Percentiles rank a stretch among this genome's conserved stretches.
phyloP scores from a whole-genome alignment of 306 rosid genomes.

The Ammopiptanthus mongolicus region DNA sequence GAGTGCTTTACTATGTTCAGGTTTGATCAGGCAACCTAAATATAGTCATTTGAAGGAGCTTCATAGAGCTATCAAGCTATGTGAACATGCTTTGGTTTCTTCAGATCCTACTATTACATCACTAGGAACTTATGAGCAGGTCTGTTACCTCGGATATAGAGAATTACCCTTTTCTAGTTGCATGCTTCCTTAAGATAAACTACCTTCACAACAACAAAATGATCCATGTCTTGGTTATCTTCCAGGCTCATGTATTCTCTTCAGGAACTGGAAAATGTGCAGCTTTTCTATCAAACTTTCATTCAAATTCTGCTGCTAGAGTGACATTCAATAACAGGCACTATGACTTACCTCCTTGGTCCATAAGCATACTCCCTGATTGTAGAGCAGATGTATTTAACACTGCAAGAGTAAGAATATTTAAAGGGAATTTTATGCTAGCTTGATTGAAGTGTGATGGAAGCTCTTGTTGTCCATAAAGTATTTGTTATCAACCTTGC shows the following conservation, averaged over 20 bases:
- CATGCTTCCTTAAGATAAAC: neutral
- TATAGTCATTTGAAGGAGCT: constrained; percentile 81
- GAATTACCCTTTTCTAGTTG: neutral
- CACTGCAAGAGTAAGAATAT: constrained; percentile 73
- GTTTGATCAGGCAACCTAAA: constrained; percentile 87
- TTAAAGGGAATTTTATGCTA: neutral
- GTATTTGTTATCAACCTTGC: constrained; percentile 6
- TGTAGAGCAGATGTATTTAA: constrained; percentile 69
- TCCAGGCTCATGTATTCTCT: constrained; percentile 77
- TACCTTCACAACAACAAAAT: neutral
- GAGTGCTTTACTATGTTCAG: constrained; percentile 34
- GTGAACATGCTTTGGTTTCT: constrained; percentile 81
- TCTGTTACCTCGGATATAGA: constrained; percentile 26
- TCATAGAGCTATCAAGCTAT: constrained; percentile 70
- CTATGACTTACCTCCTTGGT: constrained; percentile 91
- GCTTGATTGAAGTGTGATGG: neutral
- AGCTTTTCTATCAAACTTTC: constrained; percentile 81
- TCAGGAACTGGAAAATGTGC: constrained; percentile 60
- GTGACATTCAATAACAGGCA: constrained; percentile 68
- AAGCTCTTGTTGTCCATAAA: neutral
- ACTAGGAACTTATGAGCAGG: constrained; percentile 80
- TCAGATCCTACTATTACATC: constrained; percentile 71
- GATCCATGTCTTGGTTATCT: constrained; percentile 14
- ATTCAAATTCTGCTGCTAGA: constrained; percentile 47
- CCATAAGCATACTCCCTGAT: constrained; percentile 95